Percentiles rank a stretch among this genome's conserved stretches.
Conservation (phyloP, 2,329 filamentous ascomycete genomes). For the Emmonsiellopsis sp. region DNA sequence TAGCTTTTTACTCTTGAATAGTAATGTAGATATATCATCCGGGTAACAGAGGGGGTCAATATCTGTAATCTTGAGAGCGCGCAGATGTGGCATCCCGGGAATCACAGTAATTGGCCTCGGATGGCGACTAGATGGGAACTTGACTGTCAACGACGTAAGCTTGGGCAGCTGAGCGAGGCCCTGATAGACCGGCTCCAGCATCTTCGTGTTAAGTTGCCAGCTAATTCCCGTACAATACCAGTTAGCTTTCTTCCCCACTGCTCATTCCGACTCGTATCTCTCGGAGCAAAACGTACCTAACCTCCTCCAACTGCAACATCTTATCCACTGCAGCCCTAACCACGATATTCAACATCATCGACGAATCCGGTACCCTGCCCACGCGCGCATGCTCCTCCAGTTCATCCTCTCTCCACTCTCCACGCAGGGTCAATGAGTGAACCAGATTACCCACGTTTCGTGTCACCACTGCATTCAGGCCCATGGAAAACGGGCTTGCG, state of each 20-base stretch:
- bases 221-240: conserved; percentile 17
- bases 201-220: conserved; percentile 54
- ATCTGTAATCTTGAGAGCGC: conserved; percentile 45
- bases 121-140: conserved; percentile 46
- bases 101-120: conserved; percentile 49
- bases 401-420: conserved; percentile 49
- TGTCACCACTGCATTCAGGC: conserved; percentile 52
- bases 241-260: background rate
- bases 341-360: conserved; percentile 54
- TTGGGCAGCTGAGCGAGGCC: conserved; percentile 42
- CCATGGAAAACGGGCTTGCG: conserved; percentile 55
- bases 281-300: conserved; percentile 31
- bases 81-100: conserved; percentile 47
- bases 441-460: conserved; percentile 45
- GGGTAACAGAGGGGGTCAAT: conserved; percentile 57
- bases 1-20: conserved; percentile 45
- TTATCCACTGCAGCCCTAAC: conserved; percentile 50
- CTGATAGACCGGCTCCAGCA: conserved; percentile 49
- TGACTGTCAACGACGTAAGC: conserved; percentile 45
- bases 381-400: conserved; percentile 47
- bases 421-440: conserved; percentile 41
- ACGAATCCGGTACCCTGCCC: conserved; percentile 53
- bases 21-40: conserved; percentile 50
- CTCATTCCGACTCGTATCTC: background rate
- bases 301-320: conserved; percentile 46